Evolutionary conservation across 495 filamentous ascomycete species (phyloP), one percentile per base, ranked within the genome.

Genomic region (Thermothielavioides terrestris): DNA sequence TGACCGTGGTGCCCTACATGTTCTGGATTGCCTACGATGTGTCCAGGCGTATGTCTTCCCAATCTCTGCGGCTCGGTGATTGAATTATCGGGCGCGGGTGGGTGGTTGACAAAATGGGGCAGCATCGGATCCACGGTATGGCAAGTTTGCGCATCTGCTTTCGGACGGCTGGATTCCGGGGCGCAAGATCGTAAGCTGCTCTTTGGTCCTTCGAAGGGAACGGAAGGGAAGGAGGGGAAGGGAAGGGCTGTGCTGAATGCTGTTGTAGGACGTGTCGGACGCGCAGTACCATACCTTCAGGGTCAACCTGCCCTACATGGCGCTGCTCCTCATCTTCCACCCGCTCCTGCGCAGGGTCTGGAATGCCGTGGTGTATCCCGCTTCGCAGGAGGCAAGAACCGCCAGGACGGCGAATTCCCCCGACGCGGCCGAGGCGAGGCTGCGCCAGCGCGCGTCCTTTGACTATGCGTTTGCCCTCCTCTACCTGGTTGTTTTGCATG

Each of bases 121-220:
- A 95, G 89, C 86, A 44, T 83, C 77, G 31, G 81, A 95, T 67
- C 87, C 89, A 4, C 80, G 85, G 49, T 97, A 94, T 62, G 53
- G 73, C 30, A 86, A 79, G 53, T 97, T 83, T 61, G 73, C 83
- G 51, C 67, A 71, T 39, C 67, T 84, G 1, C 77, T 99, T 15
- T 83, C 79, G 0, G 74, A 80, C 9, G 94, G 92, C 48, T 99
- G 92, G 92, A 88, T 99, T 47, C 84, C 83, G n/a, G 92, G 92
- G 14, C 86, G 90, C 41, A 88, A 86, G 74, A 87, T 96, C 34
- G 85, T 88, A 73, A 64, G 83, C 68, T 25, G 17, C 26, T 43
- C 47, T 50, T 31, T 50, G 34, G 42, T 32, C 9, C 46, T 20
- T 49, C 11, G 18, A 18, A 14, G 21, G n/a, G n/a, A n/a, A n/a